Percentiles rank a stretch among this genome's conserved stretches.
phyloP scores from a whole-genome alignment of 2,329 filamentous ascomycete genomes.

The Domatiomyces globalis region DNA sequence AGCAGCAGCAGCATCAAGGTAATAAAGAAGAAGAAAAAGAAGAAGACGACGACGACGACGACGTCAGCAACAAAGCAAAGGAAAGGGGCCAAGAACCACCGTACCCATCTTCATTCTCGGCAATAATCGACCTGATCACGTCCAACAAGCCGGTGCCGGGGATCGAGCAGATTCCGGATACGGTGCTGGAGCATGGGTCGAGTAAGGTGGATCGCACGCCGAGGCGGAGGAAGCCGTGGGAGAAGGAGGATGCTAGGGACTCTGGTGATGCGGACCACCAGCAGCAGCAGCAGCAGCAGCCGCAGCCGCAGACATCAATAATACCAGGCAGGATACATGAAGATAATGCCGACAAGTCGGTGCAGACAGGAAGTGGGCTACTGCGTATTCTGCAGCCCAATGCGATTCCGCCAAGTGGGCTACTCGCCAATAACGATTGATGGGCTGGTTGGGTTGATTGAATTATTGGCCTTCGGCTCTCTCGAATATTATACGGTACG shows the following conservation, averaged over 20 bases:
- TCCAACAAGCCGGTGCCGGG: constrained; percentile 72
- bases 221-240: constrained; percentile 64
- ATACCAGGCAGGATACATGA: neutral
- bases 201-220: constrained; percentile 23
- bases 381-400: constrained; percentile 17
- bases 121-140: constrained; percentile 74
- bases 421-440: constrained; percentile 10
- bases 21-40: constrained; percentile 1
- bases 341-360: neutral
- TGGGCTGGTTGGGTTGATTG: neutral
- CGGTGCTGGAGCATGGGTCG: constrained; percentile 47
- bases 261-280: neutral
- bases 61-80: neutral
- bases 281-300: constrained; percentile 5
- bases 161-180: constrained; percentile 74
- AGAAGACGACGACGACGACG: neutral
- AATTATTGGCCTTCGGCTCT: too few relatives aligned
- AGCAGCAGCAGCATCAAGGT: constrained; percentile 4
- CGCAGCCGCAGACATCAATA: neutral
- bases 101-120: constrained; percentile 70
- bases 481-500: too few relatives aligned
- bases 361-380: constrained; percentile 13
- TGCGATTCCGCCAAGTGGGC: constrained; percentile 14
- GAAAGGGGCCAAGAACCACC: constrained; percentile 36
- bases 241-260: constrained; percentile 34